Base-by-base conservation (phyloP, 1,284 basidiomycete genomes). In the Testicularia cyperi region DNA sequence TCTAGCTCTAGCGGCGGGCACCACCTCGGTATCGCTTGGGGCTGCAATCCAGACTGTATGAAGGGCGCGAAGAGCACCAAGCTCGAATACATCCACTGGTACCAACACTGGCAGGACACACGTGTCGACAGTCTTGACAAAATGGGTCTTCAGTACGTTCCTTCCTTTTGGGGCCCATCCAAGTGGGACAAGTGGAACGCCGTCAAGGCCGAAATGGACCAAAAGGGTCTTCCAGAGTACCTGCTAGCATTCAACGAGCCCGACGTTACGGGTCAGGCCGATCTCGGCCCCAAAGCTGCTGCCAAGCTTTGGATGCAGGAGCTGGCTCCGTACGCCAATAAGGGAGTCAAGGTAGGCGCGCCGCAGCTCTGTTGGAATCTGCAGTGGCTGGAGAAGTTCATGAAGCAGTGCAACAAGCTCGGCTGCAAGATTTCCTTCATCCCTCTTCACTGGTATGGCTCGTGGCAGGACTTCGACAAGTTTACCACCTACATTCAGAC, bases 391-490 rank as follows among this genome's bases (percentile, higher is more conserved):
- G 26, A 65, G 22, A 23, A 47, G 19, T 73, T 75, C 36, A 64
- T 72, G 58, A 30, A 23, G 23, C 43, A 58, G 16, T 67, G 73
- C 44, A 39, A 65, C 15, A 42, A 48, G 16, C 25, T 53, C 15
- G 70, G 68, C 4, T 69, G 64, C 48, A 47, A 68, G 14, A 55
- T 67, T 21, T 56, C 60, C 38, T 72, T 74, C 37, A 56, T 70
- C 15, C 67, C 74, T 3, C 27, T 73, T n/a, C 74, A 75, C 57
- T 75, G 71, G 68, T 75, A 75, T 48, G 72, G 72, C 7, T 49
- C 54, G 14, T 60, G 48, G 41, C 34, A 45, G 10, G 69, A 74
- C 37, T 44, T 70, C 15, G 63, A 56, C 48, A 53, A 60, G 27
- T 56, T 74, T 21, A 68, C 58, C 26, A 40, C 41, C 8, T 75